A percentile compares a stretch with the other conserved stretches of the same genome.
Conservation (phyloP, 2,329 filamentous ascomycete genomes). For the Pseudocercospora pini-densiflorae region DNA sequence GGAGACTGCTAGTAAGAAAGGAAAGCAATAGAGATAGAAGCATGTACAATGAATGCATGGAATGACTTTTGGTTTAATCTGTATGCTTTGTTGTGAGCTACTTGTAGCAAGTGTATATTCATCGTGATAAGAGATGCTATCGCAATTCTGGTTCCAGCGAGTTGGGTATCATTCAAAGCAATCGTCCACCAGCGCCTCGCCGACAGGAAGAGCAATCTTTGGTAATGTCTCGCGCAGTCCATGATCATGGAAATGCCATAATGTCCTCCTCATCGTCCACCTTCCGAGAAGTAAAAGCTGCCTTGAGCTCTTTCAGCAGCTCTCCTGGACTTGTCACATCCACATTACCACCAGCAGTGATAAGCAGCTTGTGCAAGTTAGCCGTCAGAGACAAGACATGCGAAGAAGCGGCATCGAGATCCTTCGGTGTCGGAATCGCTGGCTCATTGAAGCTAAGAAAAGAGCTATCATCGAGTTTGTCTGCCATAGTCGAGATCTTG, state of each 20-base stretch:
- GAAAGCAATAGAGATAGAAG: slow-evolving; percentile 7
- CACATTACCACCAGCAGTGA: slow-evolving; percentile 16
- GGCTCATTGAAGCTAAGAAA: slow-evolving; percentile 35
- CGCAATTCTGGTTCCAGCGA: slow-evolving; percentile 4
- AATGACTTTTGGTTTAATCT: background rate
- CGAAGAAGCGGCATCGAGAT: slow-evolving; percentile 16
- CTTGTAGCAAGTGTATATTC: background rate
- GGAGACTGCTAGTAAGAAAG: background rate
- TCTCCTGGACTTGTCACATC: background rate
- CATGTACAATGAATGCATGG: background rate
- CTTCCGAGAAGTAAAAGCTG: slow-evolving; percentile 12
- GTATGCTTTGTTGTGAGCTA: background rate
- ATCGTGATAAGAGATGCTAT: background rate
- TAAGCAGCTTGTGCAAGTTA: slow-evolving; percentile 22
- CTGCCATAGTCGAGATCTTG: slow-evolving; percentile 13
- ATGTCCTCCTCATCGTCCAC: slow-evolving; percentile 19
- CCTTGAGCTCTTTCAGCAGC: slow-evolving; percentile 21
- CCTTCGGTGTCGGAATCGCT: slow-evolving; percentile 22
- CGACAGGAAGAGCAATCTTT: slow-evolving; percentile 1
- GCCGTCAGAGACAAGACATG: slow-evolving; percentile 20
- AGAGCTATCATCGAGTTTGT: slow-evolving; percentile 25
- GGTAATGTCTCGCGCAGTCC: too few relatives aligned
- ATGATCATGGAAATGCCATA: slow-evolving; percentile 15
- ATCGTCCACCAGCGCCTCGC: slow-evolving; percentile 3
- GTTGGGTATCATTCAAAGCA: slow-evolving; percentile 10